Evolutionary conservation across 495 filamentous ascomycete genomes (phyloP).

Genomic region (Lindgomyces ingoldianus): DNA sequence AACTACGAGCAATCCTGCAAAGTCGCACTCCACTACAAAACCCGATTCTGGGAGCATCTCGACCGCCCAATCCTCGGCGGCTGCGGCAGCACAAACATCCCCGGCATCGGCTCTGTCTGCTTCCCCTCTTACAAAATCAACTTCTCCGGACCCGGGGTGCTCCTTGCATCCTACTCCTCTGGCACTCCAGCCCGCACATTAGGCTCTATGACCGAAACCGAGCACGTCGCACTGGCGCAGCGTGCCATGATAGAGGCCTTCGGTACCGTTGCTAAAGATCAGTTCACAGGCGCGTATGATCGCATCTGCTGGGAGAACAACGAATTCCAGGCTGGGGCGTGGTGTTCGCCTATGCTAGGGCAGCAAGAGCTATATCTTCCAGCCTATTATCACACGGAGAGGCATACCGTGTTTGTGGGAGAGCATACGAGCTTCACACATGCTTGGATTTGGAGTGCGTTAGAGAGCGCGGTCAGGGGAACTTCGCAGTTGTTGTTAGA

Average conservation of each 20-base stretch:
- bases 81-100: conserved; percentile 59
- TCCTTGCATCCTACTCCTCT: conserved; percentile 58
- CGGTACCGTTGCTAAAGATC: conserved; percentile 54
- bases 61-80: conserved; percentile 61
- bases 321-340: neutral
- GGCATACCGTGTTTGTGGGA: conserved; percentile 63
- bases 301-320: conserved; percentile 2
- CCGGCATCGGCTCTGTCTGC: conserved; percentile 59
- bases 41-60: conserved; percentile 68
- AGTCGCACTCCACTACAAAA: conserved; percentile 60
- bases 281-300: conserved; percentile 41
- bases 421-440: conserved; percentile 72
- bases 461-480: conserved; percentile 65
- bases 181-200: conserved; percentile 49
- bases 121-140: conserved; percentile 66
- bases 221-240: conserved; percentile 57
- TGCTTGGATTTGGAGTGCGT: conserved; percentile 66
- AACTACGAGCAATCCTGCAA: conserved; percentile 62
- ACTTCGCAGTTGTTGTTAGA: conserved; percentile 64
- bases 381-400: conserved; percentile 66
- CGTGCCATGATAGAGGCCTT: conserved; percentile 62
- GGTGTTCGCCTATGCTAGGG: conserved; percentile 48
- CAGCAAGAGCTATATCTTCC: conserved; percentile 67
- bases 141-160: conserved; percentile 58
- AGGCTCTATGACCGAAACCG: conserved; percentile 49